These are phyloP conservation scores for Butyriboletus appendiculatus DNA, from an alignment of 1,284 basidiomycete species.

Conservation along the genomic window DNA sequence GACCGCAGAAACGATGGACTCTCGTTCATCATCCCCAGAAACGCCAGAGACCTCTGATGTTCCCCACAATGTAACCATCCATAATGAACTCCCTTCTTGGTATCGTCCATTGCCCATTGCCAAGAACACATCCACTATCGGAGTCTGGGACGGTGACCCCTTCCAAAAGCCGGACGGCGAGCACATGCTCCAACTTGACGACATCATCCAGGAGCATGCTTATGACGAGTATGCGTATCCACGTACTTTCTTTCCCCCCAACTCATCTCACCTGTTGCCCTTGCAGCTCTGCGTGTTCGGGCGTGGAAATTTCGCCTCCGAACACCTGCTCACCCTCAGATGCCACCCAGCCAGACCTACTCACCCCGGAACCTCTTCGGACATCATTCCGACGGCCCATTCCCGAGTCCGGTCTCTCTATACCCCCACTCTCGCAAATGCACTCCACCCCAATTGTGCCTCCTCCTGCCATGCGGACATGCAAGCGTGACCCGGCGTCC, in stretches of 20 bases:
- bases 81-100: constrained; percentile 60
- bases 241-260: neutral
- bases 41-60: constrained; percentile 66
- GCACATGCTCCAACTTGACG: constrained; percentile 63
- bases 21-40: constrained; percentile 68
- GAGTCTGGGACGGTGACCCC: constrained; percentile 33
- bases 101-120: constrained; percentile 48
- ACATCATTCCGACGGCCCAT: constrained; percentile 18
- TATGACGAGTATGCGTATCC: constrained; percentile 62
- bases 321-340: constrained; percentile 9
- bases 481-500: constrained; percentile 51
- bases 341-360: constrained; percentile 7
- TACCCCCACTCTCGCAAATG: constrained; percentile 35
- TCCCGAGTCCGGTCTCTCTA: constrained; percentile 23
- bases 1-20: constrained; percentile 53
- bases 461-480: constrained; percentile 55
- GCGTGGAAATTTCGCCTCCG: constrained; percentile 17
- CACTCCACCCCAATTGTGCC: constrained; percentile 38
- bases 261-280: constrained; percentile 1
- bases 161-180: constrained; percentile 49
- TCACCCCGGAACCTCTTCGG: constrained; percentile 8
- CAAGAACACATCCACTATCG: constrained; percentile 37
- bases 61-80: constrained; percentile 48
- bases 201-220: constrained; percentile 67
- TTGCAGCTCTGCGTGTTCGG: constrained; percentile 25